Base-by-base conservation (phyloP, 768 basidiomycete genomes). In the Pleurotus salmoneostramineus region DNA sequence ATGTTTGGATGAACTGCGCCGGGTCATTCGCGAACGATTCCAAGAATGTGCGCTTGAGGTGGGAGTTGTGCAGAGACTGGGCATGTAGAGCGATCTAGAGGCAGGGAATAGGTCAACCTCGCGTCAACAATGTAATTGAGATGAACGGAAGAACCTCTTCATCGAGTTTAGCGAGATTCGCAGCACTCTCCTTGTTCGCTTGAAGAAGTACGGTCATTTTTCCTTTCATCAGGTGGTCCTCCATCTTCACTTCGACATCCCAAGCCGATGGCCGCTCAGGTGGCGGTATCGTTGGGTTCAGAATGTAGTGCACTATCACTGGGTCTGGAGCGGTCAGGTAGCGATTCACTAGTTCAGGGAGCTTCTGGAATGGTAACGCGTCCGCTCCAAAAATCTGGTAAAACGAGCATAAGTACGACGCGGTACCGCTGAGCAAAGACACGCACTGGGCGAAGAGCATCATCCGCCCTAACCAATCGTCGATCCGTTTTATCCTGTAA, bases 201-300 rank as follows among this genome's bases (percentile, higher is more conserved):
- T 81, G 79, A 8, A 88, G 73, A 48, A 89, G 80, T n/a, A 87
- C 83, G 0, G 82, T 72, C 87, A 93, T 91, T 51, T 87, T 83
- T 56, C 74, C 80, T 72, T 95, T 95, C 45, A 89, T 67, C 6
- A 72, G 69, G 2, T 82, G 75, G 66, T 97, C 95, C 65, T 97
- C 95, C 69, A 88, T 82, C 69, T 93, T 95, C 8, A 96, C 71
- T 51, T 96, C 93, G 14, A 95, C 82, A 65, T 97, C 95, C 80
- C 86, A 96, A 3, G 91, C 93, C 56, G 81, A 78, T 7, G 85
- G 83, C 6, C 85, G 77, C 58, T 92, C 90, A 3, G 90, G 83
- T 0, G 89, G 83, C 32, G 82, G 76, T 1, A 76, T 62, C 4
- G 75, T 67, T 0, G 89, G 89, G 60, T 91, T 84, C 56, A 92